Percentiles rank a stretch among this genome's conserved stretches.
These are phyloP conservation scores for Phytophthora quininea DNA, from an alignment of 352 stramenopile species.

Conservation along the genomic window DNA sequence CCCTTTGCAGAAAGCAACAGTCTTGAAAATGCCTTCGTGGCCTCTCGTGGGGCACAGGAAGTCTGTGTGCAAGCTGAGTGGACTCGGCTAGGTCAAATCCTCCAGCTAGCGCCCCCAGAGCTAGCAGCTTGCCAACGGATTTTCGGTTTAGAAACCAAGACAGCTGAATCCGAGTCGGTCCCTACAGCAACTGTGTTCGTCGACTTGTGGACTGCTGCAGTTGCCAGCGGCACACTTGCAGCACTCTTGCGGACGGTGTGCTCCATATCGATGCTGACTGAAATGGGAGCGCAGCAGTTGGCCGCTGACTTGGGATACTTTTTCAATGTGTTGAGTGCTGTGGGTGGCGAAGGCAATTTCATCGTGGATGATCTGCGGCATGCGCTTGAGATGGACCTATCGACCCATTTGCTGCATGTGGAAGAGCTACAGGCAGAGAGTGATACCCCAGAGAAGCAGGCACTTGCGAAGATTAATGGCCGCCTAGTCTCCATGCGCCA, in stretches of 20 bases:
- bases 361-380: slow-evolving; percentile 54
- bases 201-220: slow-evolving; percentile 71
- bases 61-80: slow-evolving; percentile 61
- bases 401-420: slow-evolving; percentile 37
- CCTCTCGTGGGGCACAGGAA: slow-evolving; percentile 54
- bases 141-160: slow-evolving; percentile 39
- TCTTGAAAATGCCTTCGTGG: slow-evolving; percentile 57
- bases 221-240: slow-evolving; percentile 72
- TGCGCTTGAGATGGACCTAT: slow-evolving; percentile 45
- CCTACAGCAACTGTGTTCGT: slow-evolving; percentile 63
- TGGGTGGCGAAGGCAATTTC: slow-evolving; percentile 65
- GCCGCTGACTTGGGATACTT: slow-evolving; percentile 80
- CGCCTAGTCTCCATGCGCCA: slow-evolving; percentile 47
- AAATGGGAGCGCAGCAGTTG: slow-evolving; percentile 64
- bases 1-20: slow-evolving; percentile 80
- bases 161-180: slow-evolving; percentile 16
- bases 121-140: slow-evolving; percentile 52
- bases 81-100: slow-evolving; percentile 46
- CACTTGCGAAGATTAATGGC: slow-evolving; percentile 58
- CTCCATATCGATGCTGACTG: slow-evolving; percentile 64
- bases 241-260: slow-evolving; percentile 55
- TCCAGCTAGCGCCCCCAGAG: slow-evolving; percentile 51
- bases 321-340: slow-evolving; percentile 77
- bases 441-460: slow-evolving; percentile 31
- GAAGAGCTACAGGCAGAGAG: slow-evolving; percentile 36